These are phyloP conservation scores for Lentinula sp. DNA, from an alignment of 768 basidiomycete species.

Conservation along the genomic window DNA sequence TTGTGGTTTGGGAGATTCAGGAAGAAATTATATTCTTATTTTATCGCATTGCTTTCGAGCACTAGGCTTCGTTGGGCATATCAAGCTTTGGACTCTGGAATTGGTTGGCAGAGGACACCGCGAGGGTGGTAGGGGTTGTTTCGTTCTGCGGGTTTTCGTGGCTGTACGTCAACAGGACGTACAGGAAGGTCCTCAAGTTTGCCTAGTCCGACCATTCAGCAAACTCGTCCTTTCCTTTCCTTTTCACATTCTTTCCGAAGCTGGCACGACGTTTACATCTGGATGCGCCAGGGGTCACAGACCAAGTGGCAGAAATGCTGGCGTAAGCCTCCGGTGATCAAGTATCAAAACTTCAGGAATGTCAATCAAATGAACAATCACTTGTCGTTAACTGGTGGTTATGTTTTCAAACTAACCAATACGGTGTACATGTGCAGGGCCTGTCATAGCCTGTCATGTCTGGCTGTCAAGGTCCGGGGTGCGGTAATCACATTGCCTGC, in stretches of 20 bases:
- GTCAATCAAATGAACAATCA: background rate
- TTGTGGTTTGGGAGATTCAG: background rate
- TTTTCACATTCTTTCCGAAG: background rate
- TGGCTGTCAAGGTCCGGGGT: background rate
- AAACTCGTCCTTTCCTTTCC: background rate
- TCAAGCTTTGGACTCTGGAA: background rate
- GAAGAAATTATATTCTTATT: background rate
- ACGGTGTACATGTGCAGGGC: background rate
- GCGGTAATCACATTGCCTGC: background rate
- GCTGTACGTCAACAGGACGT: background rate
- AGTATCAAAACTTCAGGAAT: background rate
- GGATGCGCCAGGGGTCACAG: background rate
- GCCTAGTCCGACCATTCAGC: background rate
- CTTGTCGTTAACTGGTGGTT: background rate
- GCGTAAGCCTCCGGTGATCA: background rate
- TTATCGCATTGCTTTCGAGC: background rate
- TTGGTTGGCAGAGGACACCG: background rate
- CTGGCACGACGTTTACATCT: background rate
- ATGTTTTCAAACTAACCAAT: background rate
- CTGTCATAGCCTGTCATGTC: background rate
- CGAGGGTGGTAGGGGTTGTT: background rate
- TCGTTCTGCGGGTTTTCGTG: background rate
- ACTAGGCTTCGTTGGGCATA: background rate
- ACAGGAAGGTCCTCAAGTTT: background rate
- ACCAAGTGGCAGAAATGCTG: background rate